These are phyloP conservation scores for Colletotrichum sp. DNA, from an alignment of 2,329 filamentous ascomycete species.

Conservation along the genomic window DNA sequence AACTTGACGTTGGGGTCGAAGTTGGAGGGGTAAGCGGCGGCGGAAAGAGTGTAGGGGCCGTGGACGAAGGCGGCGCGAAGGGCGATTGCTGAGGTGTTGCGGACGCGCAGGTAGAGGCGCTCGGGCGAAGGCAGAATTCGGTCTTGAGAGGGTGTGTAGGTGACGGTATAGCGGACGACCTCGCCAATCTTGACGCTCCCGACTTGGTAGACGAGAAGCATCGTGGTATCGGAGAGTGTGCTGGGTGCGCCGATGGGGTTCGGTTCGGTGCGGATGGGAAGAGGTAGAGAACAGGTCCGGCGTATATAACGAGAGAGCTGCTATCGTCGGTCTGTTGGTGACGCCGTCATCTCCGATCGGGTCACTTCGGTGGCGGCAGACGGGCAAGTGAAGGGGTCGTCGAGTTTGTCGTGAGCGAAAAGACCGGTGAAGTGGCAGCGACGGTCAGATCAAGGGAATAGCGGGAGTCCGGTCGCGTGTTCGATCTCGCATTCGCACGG, in stretches of 20 bases:
- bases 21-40: constrained; percentile 81
- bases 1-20: constrained; percentile 86
- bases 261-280: neutral
- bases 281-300: neutral
- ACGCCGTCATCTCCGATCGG: constrained; percentile 8
- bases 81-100: constrained; percentile 89
- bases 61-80: constrained; percentile 95
- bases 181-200: constrained; percentile 95
- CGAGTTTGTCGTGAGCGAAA: neutral
- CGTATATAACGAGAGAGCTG: neutral
- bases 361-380: neutral
- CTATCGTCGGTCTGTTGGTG: constrained; percentile 6
- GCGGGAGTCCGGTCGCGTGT: neutral
- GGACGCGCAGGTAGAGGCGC: constrained; percentile 83
- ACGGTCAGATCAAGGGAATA: neutral
- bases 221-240: constrained; percentile 42
- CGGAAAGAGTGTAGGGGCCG: constrained; percentile 90
- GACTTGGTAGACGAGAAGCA: constrained; percentile 91
- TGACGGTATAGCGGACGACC: constrained; percentile 88
- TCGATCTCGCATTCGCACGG: constrained; percentile 3
- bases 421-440: neutral
- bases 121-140: constrained; percentile 87
- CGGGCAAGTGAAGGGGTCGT: neutral
- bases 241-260: neutral
- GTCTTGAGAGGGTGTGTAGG: constrained; percentile 88